These are phyloP conservation scores for Yamadazyma paraphyllophila DNA, from an alignment of 805 yeast genomes.

Conservation along the genomic window DNA sequence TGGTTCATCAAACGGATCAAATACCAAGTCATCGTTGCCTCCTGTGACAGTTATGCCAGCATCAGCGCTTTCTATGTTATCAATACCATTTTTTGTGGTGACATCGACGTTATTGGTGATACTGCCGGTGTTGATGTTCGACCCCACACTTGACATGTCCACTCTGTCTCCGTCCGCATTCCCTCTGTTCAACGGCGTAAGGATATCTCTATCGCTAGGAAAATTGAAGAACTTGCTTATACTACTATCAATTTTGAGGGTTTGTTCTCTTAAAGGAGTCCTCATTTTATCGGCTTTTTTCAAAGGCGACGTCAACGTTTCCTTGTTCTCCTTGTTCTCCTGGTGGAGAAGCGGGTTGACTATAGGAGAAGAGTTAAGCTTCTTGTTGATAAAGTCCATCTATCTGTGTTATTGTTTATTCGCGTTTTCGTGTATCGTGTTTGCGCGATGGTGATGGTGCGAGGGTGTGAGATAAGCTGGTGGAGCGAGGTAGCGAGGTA, in stretches of 20 bases:
- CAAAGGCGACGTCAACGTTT: constrained; percentile 7
- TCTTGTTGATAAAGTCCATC: constrained; percentile 7
- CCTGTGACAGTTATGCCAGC: neutral
- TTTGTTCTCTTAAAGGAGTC: constrained; percentile 7
- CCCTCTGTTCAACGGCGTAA: neutral
- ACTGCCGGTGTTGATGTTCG: neutral
- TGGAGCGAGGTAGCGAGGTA: too few relatives aligned
- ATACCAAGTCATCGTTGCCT: neutral
- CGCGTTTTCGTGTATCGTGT: neutral
- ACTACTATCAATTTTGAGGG: constrained; percentile 4
- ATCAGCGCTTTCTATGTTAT: neutral
- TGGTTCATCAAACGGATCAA: constrained; percentile 7
- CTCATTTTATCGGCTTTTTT: constrained; percentile 3
- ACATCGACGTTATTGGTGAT: neutral
- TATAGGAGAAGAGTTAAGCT: constrained; percentile 8
- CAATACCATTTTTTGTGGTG: neutral
- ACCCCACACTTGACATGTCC: neutral
- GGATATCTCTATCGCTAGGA: constrained; percentile 5
- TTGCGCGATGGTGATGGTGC: too few relatives aligned
- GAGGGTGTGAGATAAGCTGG: too few relatives aligned
- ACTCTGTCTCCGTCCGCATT: too few relatives aligned
- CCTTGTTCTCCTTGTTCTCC: constrained; percentile 8
- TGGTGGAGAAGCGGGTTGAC: neutral
- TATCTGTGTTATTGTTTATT: neutral
- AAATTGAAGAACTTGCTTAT: constrained; percentile 6